Conservation (phyloP, 306 rosid genomes). For the Gastrolobium villosum region DNA sequence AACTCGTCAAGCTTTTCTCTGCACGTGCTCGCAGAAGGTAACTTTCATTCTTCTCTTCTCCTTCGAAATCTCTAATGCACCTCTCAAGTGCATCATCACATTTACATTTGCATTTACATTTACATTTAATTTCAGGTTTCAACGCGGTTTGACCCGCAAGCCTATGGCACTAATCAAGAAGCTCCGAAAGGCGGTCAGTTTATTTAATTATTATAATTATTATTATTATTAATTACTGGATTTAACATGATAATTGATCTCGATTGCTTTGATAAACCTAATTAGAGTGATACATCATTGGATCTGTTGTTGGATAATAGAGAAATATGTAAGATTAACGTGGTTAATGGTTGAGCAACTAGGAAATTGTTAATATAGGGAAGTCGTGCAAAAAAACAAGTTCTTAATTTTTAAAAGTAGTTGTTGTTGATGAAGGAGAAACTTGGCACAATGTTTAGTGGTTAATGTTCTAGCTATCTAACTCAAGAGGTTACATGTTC, state of each 20-base stretch:
- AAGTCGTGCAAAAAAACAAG: background rate
- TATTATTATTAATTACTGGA: no score
- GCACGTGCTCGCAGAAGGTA: conserved; percentile 90
- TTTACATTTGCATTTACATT: background rate
- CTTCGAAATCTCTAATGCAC: background rate
- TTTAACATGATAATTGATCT: background rate
- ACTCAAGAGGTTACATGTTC: no score
- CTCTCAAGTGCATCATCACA: no score
- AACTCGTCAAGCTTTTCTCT: conserved; percentile 84
- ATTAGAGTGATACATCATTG: background rate
- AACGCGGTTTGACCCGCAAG: conserved; percentile 66
- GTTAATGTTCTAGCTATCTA: no score
- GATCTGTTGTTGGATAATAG: no score
- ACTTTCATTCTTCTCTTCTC: no score
- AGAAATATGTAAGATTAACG: background rate
- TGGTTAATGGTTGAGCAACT: background rate
- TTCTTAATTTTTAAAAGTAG: background rate
- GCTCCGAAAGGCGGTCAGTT: conserved; percentile 63
- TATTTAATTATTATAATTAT: background rate
- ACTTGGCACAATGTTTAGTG: no score
- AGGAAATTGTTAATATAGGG: background rate
- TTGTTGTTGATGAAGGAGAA: background rate
- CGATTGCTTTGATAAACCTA: background rate
- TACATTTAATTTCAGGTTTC: conserved; percentile 46
- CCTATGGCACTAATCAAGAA: conserved; percentile 73